Conservation (phyloP, 768 basidiomycete species). For the Phylloporus sp. region DNA sequence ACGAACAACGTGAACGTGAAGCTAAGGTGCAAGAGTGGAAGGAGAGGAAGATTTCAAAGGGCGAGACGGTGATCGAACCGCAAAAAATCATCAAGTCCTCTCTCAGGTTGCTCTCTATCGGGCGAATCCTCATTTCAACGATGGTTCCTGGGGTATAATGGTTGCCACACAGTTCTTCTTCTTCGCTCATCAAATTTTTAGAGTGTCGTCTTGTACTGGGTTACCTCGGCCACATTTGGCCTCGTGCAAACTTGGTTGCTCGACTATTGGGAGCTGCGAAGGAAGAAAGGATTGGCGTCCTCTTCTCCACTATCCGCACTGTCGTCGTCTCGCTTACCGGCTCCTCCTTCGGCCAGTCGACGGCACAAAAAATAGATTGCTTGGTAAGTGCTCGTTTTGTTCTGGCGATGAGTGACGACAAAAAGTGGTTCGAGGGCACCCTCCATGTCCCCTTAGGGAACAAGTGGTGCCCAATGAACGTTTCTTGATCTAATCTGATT, state of each 20-base stretch:
- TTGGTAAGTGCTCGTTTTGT: slow-evolving; percentile 16
- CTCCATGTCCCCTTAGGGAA: slow-evolving; percentile 25
- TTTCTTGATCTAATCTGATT: slow-evolving; percentile 95
- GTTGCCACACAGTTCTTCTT: slow-evolving; percentile 21
- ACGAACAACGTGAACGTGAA: slow-evolving; percentile 51
- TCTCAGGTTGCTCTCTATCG: slow-evolving; percentile 56
- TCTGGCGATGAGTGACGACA: slow-evolving; percentile 57
- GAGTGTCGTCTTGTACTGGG: slow-evolving; percentile 75
- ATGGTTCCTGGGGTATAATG: slow-evolving; percentile 63
- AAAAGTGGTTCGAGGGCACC: slow-evolving; percentile 73
- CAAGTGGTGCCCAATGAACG: slow-evolving; percentile 51
- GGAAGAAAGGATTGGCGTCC: slow-evolving; percentile 25
- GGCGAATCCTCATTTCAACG: slow-evolving; percentile 62
- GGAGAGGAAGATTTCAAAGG: slow-evolving; percentile 40
- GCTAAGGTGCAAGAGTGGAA: slow-evolving; percentile 45
- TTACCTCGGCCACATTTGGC: slow-evolving; percentile 71
- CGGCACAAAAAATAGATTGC: slow-evolving; percentile 14
- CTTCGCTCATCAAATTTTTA: slow-evolving; percentile 6
- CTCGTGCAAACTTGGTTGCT: slow-evolving; percentile 71
- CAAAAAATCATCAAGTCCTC: slow-evolving; percentile 50
- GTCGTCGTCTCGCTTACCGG: not conserved
- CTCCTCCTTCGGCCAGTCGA: not conserved
- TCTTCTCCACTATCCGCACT: not conserved
- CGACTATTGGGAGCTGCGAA: slow-evolving; percentile 56
- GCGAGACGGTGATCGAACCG: slow-evolving; percentile 44